Percentiles rank a stretch among this genome's conserved stretches.
These are phyloP conservation scores for Lachancea quebecensis DNA, from an alignment of 805 yeast species.

Conservation along the genomic window DNA sequence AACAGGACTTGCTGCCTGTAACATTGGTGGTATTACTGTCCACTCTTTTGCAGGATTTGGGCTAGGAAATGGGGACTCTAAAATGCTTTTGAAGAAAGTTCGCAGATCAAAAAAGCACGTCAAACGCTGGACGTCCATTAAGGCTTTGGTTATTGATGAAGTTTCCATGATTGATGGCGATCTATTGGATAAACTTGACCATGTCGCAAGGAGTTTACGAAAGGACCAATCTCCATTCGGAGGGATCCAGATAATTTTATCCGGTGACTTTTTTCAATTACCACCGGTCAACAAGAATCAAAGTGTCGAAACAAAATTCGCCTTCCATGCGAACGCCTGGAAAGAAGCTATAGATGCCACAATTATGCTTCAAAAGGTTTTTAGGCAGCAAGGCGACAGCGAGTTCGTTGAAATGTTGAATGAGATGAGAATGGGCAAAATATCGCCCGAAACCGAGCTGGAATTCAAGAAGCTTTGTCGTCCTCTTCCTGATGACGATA, in stretches of 20 bases:
- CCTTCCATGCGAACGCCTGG: conserved; percentile 66
- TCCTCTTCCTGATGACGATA: conserved; percentile 48
- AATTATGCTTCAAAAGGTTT: conserved; percentile 55
- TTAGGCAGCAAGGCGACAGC: conserved; percentile 70
- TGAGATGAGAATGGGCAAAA: conserved; percentile 60
- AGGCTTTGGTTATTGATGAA: conserved; percentile 69
- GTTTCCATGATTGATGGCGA: conserved; percentile 74
- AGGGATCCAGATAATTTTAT: conserved; percentile 66
- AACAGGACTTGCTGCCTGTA: conserved; percentile 78
- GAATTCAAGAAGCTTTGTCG: conserved; percentile 51
- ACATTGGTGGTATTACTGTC: conserved; percentile 71
- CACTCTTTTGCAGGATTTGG: conserved; percentile 79
- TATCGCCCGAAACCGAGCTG: conserved; percentile 40
- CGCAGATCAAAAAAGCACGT: conserved; percentile 43
- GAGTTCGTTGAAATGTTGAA: conserved; percentile 67
- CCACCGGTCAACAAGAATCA: conserved; percentile 49
- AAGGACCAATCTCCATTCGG: conserved; percentile 56
- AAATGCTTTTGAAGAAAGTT: conserved; percentile 43
- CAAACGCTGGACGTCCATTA: conserved; percentile 48
- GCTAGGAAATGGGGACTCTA: conserved; percentile 49
- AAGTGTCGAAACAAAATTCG: conserved; percentile 37
- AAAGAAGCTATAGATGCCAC: conserved; percentile 47
- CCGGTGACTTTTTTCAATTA: conserved; percentile 78
- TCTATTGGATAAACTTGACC: conserved; percentile 56
- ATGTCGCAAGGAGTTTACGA: conserved; percentile 48